Evolutionary conservation across 441 rosid species (phyloP), one percentile per base, ranked within the genome.

Genomic region (Biscutella laevigata): DNA sequence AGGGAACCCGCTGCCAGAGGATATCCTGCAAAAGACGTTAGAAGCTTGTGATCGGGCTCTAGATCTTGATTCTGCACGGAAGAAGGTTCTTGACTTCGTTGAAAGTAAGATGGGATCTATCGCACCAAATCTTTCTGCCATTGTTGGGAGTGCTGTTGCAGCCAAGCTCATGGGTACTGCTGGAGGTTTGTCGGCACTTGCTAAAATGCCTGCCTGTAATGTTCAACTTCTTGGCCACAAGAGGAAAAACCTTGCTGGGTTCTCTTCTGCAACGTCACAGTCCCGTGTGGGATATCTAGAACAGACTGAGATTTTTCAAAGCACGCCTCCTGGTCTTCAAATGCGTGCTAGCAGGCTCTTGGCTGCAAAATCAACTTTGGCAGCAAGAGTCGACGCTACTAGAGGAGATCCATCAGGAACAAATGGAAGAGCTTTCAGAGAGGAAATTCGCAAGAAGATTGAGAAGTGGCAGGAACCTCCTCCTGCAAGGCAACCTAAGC

Each of bases 391-490:
- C 32, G 96, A 88, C 74, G 78, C 96, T 46, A 79, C 67, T 20
- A 75, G 91, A 60, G 91, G 96, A 45, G 95, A 85, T 61, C 89
- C 89, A 16, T 74, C 77, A 0, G 96, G 98, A 20, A 74, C 51
- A 51, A 76, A 80, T 43, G 95, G 95, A 57, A 82, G 79, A 68
- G 65, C 74, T 14, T 74, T 86, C 5, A 71, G 74, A 43, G 97
- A 86, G 34, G 85, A 76, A 48, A 82, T 92, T 3, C 73, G 50
- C 38, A 92, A 88, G 80, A 92, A 88, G 69, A 86, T 92, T 65
- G 97, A 86, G 61, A 92, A 84, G 66, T 86, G 95, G 95, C 97
- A 92, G 64, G 95, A 92, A 71, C 97, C 94, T 16, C 98, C 96
- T 67, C 97, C 94, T 41, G 96, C 97, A 43, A 92, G 86, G 77